A percentile compares a stretch with the other conserved stretches of the same genome.
Conservation (phyloP, 805 yeast species). For the Wickerhamomyces pijperi region DNA sequence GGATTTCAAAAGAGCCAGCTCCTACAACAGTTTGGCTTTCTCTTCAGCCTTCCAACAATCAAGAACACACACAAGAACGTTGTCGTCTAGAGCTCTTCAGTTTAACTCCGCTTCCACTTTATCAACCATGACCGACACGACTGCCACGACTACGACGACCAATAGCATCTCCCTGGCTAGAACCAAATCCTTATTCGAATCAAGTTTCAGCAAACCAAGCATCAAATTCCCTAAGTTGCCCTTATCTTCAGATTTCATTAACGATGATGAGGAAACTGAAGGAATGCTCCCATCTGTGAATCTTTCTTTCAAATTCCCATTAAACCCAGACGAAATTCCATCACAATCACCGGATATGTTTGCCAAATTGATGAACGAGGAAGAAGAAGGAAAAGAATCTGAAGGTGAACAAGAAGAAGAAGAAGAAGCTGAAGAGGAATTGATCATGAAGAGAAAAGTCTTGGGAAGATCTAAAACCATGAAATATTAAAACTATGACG, state of each 20-base stretch:
- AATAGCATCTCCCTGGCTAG: constrained; percentile 8
- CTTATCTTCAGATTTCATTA: constrained; percentile 3
- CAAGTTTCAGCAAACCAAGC: constrained; percentile 2
- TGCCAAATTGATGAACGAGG: constrained; percentile 1
- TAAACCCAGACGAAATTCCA: constrained; percentile 2
- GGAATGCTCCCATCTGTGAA: constrained; percentile 13
- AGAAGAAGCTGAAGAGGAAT: constrained; percentile 4
- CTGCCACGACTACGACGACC: not conserved
- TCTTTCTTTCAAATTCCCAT: constrained; percentile 18
- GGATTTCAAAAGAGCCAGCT: constrained; percentile 28
- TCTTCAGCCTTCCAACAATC: constrained; percentile 10
- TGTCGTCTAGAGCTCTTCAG: constrained; percentile 1
- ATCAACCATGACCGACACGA: constrained; percentile 12
- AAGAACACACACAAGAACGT: constrained; percentile 2
- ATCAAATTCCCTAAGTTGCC: not conserved
- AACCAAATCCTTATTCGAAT: constrained; percentile 11
- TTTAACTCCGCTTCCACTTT: constrained; percentile 7
- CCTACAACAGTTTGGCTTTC: constrained; percentile 19
- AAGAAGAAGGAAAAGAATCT: constrained; percentile 1
- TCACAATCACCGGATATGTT: not conserved
- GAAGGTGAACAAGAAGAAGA: constrained; percentile 6
- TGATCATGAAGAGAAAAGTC: constrained; percentile 8
- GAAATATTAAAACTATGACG: constrained; percentile 1
- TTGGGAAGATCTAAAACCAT: constrained; percentile 7
- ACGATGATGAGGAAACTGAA: constrained; percentile 6